Evolutionary conservation across 2,329 filamentous ascomycete species (phyloP), one percentile per base, ranked within the genome.

Genomic region (Verticillium dahliae): DNA sequence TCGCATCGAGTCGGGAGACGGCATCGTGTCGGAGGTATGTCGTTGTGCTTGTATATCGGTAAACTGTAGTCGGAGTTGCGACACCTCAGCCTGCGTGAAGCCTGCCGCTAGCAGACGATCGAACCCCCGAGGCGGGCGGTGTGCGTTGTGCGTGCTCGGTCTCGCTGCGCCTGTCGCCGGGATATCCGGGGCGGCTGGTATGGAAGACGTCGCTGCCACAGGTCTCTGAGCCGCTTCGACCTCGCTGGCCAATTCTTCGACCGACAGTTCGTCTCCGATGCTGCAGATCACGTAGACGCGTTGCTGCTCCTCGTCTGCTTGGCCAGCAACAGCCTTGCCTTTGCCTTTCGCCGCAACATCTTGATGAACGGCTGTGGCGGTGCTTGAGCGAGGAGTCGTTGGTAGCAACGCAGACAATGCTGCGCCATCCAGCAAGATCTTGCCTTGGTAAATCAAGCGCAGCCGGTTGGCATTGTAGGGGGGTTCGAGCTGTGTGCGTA

Each of bases 231-330:
- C 74, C 11, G 76, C 76, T 67, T 75, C 73, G 37, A 84, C 82
- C 77, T 97, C 93, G 14, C 80, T 81, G 1, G 81, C 82, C 27
- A 98, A 83, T 62, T 97, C 92, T 0, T 80, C 71, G 13, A 83
- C 72, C 0, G 89, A 84, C 13, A 98, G 82, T 33, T 84, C 80
- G 73, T 91, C 87, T 60, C 92, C 92, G 62, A 98, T 90, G 65
- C 91, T 94, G 81, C 94, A 98, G 78, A 96, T 96, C 64, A 98
- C 89, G 74, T 96, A 97, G 69, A 96, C 85, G 55, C 89, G 83
- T 1, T 75, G 66, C 37, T 76, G 72, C 14, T 72, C 70, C 9
- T 74, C 74, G 7, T 80, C 78, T 35, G 34, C 15, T 4, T 35
- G 41, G 54, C 81, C 80, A 37, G 81, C 81, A 5, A 88, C 73